Conservation (phyloP, 192 early-diverging fungal species). For the Lobulomyces angularis region DNA sequence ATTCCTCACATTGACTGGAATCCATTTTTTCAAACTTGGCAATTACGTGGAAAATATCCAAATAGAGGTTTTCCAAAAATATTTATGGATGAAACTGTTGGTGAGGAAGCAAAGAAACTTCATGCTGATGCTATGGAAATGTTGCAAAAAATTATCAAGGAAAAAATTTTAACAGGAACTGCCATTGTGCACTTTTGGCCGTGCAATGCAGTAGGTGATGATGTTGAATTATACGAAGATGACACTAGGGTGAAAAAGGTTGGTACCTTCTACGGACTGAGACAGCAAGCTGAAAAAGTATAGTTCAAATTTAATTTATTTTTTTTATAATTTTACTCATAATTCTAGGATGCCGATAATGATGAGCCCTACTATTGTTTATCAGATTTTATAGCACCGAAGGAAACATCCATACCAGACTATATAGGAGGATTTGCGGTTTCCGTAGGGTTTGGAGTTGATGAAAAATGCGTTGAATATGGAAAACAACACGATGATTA, state of each 20-base stretch:
- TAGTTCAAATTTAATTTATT: conserved; percentile 9
- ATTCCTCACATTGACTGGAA: conserved; percentile 93
- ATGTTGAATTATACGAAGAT: conserved; percentile 76
- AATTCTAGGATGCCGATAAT: conserved; percentile 49
- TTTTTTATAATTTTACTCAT: background rate
- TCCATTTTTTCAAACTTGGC: conserved; percentile 98
- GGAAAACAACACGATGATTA: conserved; percentile 80
- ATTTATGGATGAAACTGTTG: conserved; percentile 88
- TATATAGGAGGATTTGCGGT: conserved; percentile 87
- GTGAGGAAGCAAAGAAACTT: conserved; percentile 68
- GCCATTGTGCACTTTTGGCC: conserved; percentile 83
- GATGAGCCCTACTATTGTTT: conserved; percentile 77
- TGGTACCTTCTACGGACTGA: conserved; percentile 75
- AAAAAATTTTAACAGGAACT: conserved; percentile 56
- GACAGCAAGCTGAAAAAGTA: conserved; percentile 72
- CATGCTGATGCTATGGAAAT: conserved; percentile 74
- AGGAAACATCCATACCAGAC: conserved; percentile 57
- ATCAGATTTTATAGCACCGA: conserved; percentile 86
- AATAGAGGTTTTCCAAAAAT: conserved; percentile 96
- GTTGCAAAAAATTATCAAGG: conserved; percentile 65
- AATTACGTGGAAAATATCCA: conserved; percentile 88
- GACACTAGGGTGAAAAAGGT: conserved; percentile 52
- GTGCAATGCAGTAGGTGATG: conserved; percentile 77
- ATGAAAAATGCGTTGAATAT: conserved; percentile 72
- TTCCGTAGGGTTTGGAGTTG: conserved; percentile 78